Conservation (phyloP, 2,329 filamentous ascomycete species). For the Penicillium sp. region DNA sequence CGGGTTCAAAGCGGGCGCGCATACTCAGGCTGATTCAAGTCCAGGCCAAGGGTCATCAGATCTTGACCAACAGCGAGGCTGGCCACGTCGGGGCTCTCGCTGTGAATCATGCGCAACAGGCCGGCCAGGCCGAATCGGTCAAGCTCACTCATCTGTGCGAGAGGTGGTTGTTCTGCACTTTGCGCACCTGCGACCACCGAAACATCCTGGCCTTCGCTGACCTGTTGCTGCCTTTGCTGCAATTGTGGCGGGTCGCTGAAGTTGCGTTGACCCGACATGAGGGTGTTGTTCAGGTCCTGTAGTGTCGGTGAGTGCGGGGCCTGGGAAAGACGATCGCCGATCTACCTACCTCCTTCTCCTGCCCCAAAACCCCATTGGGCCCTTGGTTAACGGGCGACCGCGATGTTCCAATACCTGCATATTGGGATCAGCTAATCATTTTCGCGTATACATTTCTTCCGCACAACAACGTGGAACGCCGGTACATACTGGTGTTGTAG, state of each 20-base stretch:
- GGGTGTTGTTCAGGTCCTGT: conserved; percentile 38
- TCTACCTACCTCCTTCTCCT: conserved; percentile 41
- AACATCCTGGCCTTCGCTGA: conserved; percentile 37
- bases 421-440: conserved; percentile 16
- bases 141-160: conserved; percentile 59
- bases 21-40: conserved; percentile 63
- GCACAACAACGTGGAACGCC: conserved; percentile 31
- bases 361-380: conserved; percentile 43
- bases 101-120: conserved; percentile 57
- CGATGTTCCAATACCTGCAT: conserved; percentile 36
- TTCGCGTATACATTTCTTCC: neutral
- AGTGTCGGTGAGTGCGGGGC: conserved; percentile 14
- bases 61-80: conserved; percentile 63
- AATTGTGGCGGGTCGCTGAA: conserved; percentile 35
- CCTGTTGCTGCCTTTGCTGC: conserved; percentile 37
- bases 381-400: conserved; percentile 46
- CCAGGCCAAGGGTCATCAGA: conserved; percentile 62
- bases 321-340: conserved; percentile 11
- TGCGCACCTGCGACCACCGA: conserved; percentile 28
- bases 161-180: conserved; percentile 40
- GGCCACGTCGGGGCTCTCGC: conserved; percentile 53
- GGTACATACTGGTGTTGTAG: conserved; percentile 38
- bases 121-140: conserved; percentile 62
- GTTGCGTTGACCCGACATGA: conserved; percentile 34
- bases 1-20: conserved; percentile 15